Percentiles rank a stretch among this genome's conserved stretches.
Conservation (phyloP, 495 filamentous ascomycete genomes). For the Penicillium odoratum region DNA sequence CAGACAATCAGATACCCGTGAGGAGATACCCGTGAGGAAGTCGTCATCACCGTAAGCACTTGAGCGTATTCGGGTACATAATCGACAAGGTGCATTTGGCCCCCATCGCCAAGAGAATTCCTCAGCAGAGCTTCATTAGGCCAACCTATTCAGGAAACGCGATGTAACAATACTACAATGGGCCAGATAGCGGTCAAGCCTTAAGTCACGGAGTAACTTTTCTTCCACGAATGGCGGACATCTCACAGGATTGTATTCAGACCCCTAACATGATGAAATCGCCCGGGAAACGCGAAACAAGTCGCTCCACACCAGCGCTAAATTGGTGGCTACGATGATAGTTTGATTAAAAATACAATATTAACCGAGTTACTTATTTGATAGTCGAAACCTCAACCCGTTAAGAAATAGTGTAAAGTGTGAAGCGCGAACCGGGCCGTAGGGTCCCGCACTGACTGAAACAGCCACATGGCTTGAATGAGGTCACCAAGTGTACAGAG, state of each 20-base stretch:
- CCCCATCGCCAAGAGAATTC: background rate
- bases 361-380: too few relatives aligned
- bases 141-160: background rate
- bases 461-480: background rate
- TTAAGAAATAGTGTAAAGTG: background rate
- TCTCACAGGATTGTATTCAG: background rate
- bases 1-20: background rate
- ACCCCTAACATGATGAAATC: background rate
- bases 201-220: background rate
- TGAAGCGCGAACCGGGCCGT: background rate
- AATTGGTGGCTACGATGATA: background rate
- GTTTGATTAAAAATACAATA: too few relatives aligned
- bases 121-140: background rate
- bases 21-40: background rate
- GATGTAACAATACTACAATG: background rate
- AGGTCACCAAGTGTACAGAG: background rate
- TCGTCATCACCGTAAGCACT: background rate
- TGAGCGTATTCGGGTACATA: background rate
- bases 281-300: slow-evolving; percentile 1
- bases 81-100: background rate
- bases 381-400: background rate
- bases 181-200: background rate
- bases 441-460: background rate
- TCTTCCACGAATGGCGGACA: background rate
- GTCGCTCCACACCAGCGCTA: slow-evolving; percentile 4